Percentiles rank a stretch among this genome's conserved stretches.
These are phyloP conservation scores for Athelia sp. DNA, from an alignment of 1,284 basidiomycete genomes.

Conservation along the genomic window DNA sequence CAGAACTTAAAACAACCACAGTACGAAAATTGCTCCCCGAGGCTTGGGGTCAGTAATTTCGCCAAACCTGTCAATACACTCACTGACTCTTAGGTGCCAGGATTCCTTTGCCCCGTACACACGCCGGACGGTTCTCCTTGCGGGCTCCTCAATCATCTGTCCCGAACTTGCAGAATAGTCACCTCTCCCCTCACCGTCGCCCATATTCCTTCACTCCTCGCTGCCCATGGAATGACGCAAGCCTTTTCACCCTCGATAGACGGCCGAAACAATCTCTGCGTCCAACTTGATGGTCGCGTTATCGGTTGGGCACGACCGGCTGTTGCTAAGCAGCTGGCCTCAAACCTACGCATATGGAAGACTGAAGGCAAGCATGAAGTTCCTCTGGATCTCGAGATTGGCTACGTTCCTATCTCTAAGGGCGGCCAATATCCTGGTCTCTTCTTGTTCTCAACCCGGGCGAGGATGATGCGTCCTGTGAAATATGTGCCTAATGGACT, in stretches of 20 bases:
- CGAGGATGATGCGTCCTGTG: slow-evolving; percentile 98
- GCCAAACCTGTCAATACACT: not conserved
- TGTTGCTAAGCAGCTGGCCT: slow-evolving; percentile 79
- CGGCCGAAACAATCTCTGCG: slow-evolving; percentile 77
- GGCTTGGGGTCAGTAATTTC: slow-evolving; percentile 77
- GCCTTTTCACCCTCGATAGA: slow-evolving; percentile 76
- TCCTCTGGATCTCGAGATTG: slow-evolving; percentile 94
- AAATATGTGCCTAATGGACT: slow-evolving; percentile 85
- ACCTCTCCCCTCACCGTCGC: slow-evolving; percentile 74
- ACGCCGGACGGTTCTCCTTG: slow-evolving; percentile 98
- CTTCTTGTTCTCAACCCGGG: slow-evolving; percentile 85
- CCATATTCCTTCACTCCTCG: slow-evolving; percentile 80
- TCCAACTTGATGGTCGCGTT: slow-evolving; percentile 93
- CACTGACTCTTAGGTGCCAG: slow-evolving; percentile 30
- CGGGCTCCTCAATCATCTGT: slow-evolving; percentile 96
- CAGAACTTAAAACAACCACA: slow-evolving; percentile 97
- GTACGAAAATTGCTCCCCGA: slow-evolving; percentile 97
- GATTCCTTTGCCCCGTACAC: slow-evolving; percentile 98
- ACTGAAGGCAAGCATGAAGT: slow-evolving; percentile 83
- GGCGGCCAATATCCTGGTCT: slow-evolving; percentile 97
- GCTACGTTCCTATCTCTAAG: slow-evolving; percentile 84
- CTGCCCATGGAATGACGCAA: slow-evolving; percentile 93
- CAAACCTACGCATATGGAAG: slow-evolving; percentile 89
- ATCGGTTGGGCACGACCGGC: slow-evolving; percentile 91
- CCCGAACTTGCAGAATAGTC: slow-evolving; percentile 90